Base-by-base conservation (phyloP, 2,329 filamentous ascomycete genomes). In the Truncatella angustata region DNA sequence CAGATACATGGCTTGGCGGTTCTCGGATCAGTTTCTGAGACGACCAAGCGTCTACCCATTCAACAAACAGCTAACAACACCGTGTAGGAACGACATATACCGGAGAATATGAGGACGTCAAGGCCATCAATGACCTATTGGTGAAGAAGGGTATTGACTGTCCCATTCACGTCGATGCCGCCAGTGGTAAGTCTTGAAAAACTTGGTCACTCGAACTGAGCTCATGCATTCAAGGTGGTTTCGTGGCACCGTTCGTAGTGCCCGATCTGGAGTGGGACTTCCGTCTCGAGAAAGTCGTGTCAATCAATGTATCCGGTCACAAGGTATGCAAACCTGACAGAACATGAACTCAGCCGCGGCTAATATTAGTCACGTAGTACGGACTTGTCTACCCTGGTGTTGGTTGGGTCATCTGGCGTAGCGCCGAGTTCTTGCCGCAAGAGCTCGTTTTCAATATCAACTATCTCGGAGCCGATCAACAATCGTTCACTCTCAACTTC, bases 391-490 rank as follows among this genome's bases (percentile, higher is more conserved):
- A 97, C 67, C 92, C 92, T 0, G 92, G 93, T 69, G 90, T 97
- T 12, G 93, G 93, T 53, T 97, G 93, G 93, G 85, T 93, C 10
- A 78, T 97, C 59, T 97, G 92, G 91, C 85, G 92, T 44, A 82
- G 85, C 35, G 82, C 90, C 47, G 87, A 94, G 69, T 94, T 80
- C 72, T 81, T 96, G 3, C 93, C 93, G 6, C 81, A 93, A 66
- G 92, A 97, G 65, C 85, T 97, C 20, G 91, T 97, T 63, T 97
- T 97, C 83, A 97, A 96, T 80, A 97, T 97, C 81, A 97, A 97
- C 80, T 97, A 97, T 74, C 87, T 97, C 5, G 93, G 93, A 46
- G 92, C 93, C 10, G 91, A 97, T 66, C 93, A 97, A 70, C 88
- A 91, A 2, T 96, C 91, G 3, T 97, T 97, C 75, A 97, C 93